These are phyloP conservation scores for Zygoascus bituminiphila DNA, from an alignment of 805 yeast genomes.

Conservation along the genomic window DNA sequence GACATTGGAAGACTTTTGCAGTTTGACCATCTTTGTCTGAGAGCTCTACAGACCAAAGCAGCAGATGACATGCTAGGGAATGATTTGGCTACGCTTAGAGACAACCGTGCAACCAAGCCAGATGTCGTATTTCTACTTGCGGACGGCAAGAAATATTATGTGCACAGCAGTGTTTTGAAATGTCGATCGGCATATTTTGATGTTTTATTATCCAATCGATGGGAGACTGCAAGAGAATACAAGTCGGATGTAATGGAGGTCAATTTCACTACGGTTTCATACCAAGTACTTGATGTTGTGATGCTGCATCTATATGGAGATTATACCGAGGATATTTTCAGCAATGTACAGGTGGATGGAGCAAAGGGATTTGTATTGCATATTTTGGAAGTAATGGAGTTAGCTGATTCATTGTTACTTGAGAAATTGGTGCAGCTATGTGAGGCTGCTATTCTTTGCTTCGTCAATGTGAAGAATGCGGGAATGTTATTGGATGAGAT, in stretches of 20 bases:
- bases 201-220: conserved; percentile 44
- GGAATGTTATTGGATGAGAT: conserved; percentile 48
- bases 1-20: conserved; percentile 16
- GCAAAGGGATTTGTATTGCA: conserved; percentile 41
- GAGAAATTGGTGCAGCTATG: conserved; percentile 51
- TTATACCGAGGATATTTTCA: conserved; percentile 26
- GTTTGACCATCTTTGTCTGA: conserved; percentile 14
- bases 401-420: conserved; percentile 56
- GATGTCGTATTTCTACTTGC: conserved; percentile 42
- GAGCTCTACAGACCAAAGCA: not conserved
- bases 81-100: not conserved
- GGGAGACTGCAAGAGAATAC: conserved; percentile 33
- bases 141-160: conserved; percentile 35
- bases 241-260: conserved; percentile 11
- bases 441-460: conserved; percentile 39
- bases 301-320: conserved; percentile 52
- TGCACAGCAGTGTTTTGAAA: conserved; percentile 43
- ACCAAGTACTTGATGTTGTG: conserved; percentile 39
- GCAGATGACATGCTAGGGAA: conserved; percentile 9
- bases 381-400: conserved; percentile 49
- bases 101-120: not conserved
- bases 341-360: conserved; percentile 18
- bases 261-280: conserved; percentile 39
- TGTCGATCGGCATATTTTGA: conserved; percentile 56
- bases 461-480: conserved; percentile 58